These are phyloP conservation scores for Leishmania mexicana DNA, from an alignment of 208 protist genomes.

Conservation along the genomic window DNA sequence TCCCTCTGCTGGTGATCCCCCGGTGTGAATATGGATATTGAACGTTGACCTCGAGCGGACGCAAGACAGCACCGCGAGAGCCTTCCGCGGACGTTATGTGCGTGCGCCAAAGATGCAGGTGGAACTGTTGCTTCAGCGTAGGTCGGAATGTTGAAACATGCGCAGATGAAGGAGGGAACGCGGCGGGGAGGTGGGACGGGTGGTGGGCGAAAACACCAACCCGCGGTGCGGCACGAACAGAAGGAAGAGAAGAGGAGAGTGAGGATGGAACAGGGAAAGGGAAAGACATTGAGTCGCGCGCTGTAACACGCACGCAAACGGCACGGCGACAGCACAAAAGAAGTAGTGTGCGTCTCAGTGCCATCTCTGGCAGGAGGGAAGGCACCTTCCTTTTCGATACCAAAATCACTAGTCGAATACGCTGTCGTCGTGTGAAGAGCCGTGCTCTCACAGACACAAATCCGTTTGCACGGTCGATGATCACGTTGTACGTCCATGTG, in stretches of 20 bases:
- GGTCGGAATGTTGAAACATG: no score
- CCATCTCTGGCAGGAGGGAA: neutral
- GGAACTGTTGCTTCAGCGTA: neutral
- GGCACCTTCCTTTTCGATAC: neutral
- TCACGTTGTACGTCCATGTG: neutral
- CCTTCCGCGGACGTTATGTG: neutral
- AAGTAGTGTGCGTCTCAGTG: neutral
- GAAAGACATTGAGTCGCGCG: neutral
- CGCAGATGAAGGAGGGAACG: neutral
- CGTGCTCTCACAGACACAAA: neutral
- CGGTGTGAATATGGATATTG: neutral
- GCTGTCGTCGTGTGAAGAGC: neutral
- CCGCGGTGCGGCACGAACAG: neutral
- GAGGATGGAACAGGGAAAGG: neutral
- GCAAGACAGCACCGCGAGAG: neutral
- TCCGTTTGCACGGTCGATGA: neutral
- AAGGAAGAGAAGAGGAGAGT: neutral
- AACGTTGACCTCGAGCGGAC: neutral
- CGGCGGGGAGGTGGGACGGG: neutral
- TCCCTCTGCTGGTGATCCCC: neutral
- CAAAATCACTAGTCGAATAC: no score
- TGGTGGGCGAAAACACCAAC: neutral
- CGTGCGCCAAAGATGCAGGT: neutral
- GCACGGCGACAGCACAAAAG: neutral
- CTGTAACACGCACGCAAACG: neutral